Base-by-base conservation (phyloP, 768 basidiomycete genomes). In the Amanita thiersii region DNA sequence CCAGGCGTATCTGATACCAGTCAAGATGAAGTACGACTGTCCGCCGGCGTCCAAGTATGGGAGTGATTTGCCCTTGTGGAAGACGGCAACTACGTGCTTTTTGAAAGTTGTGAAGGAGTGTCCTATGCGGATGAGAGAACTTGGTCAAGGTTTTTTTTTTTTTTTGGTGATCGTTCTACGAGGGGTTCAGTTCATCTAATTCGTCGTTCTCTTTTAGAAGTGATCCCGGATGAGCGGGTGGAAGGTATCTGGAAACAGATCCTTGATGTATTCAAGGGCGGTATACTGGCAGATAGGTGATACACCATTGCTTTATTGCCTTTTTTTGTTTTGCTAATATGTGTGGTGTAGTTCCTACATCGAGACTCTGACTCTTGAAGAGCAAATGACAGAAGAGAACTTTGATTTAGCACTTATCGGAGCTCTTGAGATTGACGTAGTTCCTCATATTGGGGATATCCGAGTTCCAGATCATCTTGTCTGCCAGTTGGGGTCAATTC, bases 1-100 rank as follows among this genome's bases (percentile, higher is more conserved):
- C 8, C 19, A 90, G 86, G 84, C 91, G 0, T 92, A 87, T 52
- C 77, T 86, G 3, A 82, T 94, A 24, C 92, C 94, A 1, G 79
- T 97, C 56, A 91, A 92, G 54, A 65, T 98, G 48, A 93, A 93
- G 61, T 94, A 97, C 49, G 90, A 94, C 25, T 96, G 93, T 57
- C 93, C 94, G 0, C 65, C 86, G 0, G 75, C 94, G 0, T 90
- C 85, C 29, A 91, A 83, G 55, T 89, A 79, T 54, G 90, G 88
- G 2, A 82, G 87, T 40, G 94, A 93, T 52, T 63, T 60, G 15
- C 91, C 93, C 0, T 63, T 99, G 2, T 98, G 94, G 94, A 93
- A 92, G 63, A 92, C 90, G 0, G 93, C 91, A n/a, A 90, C 86
- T 2, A 74, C 69, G 10, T 79, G 70, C 52, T 89, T 89, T 59